phyloP scores from a whole-genome alignment of 2,329 filamentous ascomycete species.

The Beauveria sp. region DNA sequence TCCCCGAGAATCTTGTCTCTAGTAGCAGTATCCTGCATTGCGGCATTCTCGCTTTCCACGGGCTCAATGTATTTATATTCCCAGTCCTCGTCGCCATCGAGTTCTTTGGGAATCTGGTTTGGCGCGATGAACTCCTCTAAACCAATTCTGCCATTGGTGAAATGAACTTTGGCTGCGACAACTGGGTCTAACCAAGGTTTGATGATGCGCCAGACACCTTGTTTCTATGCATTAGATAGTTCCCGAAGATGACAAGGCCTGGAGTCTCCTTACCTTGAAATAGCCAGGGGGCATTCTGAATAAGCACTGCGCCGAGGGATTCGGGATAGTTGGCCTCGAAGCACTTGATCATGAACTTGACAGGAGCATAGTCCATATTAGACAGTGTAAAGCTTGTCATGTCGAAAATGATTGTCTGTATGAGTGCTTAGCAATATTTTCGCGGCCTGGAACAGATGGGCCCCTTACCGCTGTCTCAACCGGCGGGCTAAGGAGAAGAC shows the following conservation, averaged over 20 bases:
- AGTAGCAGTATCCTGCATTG: conserved; percentile 58
- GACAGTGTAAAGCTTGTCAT: conserved; percentile 90
- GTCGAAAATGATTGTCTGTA: conserved; percentile 83
- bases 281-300: conserved; percentile 95
- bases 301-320: conserved; percentile 79
- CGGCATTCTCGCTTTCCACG: conserved; percentile 63
- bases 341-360: conserved; percentile 99
- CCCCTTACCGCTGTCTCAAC: conserved; percentile 82
- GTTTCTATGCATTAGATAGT: conserved; percentile 12
- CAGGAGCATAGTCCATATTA: conserved; percentile 96
- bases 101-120: conserved; percentile 67
- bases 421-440: conserved; percentile 16
- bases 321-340: conserved; percentile 99
- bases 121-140: conserved; percentile 68
- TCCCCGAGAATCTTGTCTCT: conserved; percentile 56
- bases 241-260: not conserved
- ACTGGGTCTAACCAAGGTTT: conserved; percentile 95
- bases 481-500: conserved; percentile 64
- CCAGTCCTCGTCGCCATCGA: conserved; percentile 83
- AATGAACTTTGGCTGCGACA: conserved; percentile 88
- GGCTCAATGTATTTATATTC: conserved; percentile 78
- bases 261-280: conserved; percentile 63
- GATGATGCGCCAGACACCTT: conserved; percentile 93
- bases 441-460: not conserved
- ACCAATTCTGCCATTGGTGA: conserved; percentile 75